Conservation (phyloP, 192 early-diverging fungal species). For the Coemansia sp. region DNA sequence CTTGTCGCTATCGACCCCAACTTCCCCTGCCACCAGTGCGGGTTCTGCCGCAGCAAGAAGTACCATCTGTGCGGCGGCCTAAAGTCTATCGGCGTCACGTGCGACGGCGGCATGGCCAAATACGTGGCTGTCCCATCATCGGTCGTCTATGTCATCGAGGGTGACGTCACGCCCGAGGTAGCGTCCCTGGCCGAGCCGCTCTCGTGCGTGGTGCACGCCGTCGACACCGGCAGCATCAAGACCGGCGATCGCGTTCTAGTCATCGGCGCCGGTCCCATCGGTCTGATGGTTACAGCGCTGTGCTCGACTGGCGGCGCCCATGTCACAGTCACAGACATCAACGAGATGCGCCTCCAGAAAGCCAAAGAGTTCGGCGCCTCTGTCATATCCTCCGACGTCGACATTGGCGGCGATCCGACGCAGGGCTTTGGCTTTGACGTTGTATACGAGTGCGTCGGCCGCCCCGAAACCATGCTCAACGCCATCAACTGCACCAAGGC, state of each 20-base stretch:
- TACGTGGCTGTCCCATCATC: constrained; percentile 48
- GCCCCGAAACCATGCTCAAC: constrained; percentile 41
- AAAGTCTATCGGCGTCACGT: constrained; percentile 51
- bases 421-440: constrained; percentile 52
- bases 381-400: constrained; percentile 12
- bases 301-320: constrained; percentile 35
- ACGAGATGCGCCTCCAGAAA: constrained; percentile 33
- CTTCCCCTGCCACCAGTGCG: constrained; percentile 51
- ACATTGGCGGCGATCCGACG: constrained; percentile 29
- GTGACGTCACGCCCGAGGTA: constrained; percentile 38
- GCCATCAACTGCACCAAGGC: constrained; percentile 47
- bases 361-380: constrained; percentile 45
- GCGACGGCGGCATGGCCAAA: constrained; percentile 56
- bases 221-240: constrained; percentile 50
- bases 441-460: constrained; percentile 57
- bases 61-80: constrained; percentile 52
- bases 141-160: constrained; percentile 32
- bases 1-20: constrained; percentile 57
- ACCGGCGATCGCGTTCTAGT: constrained; percentile 49
- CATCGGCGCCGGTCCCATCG: constrained; percentile 57
- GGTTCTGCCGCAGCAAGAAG: constrained; percentile 48
- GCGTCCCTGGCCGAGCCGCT: constrained; percentile 57
- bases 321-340: constrained; percentile 52
- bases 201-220: constrained; percentile 57
- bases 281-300: constrained; percentile 55